A percentile compares a stretch with the other conserved stretches of the same genome.
Conservation (phyloP, 1,284 basidiomycete species). For the Exobasidium cylindrosporum region DNA sequence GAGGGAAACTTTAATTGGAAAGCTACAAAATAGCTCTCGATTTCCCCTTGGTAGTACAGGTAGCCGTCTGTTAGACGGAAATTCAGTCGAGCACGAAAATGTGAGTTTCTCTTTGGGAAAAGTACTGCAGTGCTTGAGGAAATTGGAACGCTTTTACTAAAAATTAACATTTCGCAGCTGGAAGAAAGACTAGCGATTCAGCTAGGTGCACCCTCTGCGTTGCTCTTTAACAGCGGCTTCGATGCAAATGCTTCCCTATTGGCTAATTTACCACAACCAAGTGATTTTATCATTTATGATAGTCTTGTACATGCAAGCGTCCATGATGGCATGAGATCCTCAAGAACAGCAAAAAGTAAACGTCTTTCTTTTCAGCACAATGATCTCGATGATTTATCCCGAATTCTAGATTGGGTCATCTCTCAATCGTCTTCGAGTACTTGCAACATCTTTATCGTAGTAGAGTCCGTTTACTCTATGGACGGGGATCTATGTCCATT, state of each 20-base stretch:
- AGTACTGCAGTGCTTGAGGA: no score
- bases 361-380: constrained; percentile 71
- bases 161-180: constrained; percentile 13
- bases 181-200: constrained; percentile 36
- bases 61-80: constrained; percentile 80
- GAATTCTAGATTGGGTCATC: background rate
- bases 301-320: constrained; percentile 87
- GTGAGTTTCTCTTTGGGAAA: background rate
- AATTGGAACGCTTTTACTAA: background rate
- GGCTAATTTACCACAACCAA: constrained; percentile 72
- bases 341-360: constrained; percentile 58
- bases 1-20: constrained; percentile 23
- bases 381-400: constrained; percentile 18
- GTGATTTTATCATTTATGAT: constrained; percentile 79
- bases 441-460: constrained; percentile 62
- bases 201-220: constrained; percentile 53
- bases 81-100: constrained; percentile 47
- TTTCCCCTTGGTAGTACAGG: constrained; percentile 73
- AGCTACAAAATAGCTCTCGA: background rate
- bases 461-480: constrained; percentile 92
- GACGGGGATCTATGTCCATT: constrained; percentile 86
- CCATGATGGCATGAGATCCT: constrained; percentile 79
- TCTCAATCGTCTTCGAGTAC: background rate
- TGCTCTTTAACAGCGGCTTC: constrained; percentile 92
- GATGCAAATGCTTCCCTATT: constrained; percentile 92